Evolutionary conservation across 208 protist genomes (phyloP).

Genomic region (Strigomonas culicis): DNA sequence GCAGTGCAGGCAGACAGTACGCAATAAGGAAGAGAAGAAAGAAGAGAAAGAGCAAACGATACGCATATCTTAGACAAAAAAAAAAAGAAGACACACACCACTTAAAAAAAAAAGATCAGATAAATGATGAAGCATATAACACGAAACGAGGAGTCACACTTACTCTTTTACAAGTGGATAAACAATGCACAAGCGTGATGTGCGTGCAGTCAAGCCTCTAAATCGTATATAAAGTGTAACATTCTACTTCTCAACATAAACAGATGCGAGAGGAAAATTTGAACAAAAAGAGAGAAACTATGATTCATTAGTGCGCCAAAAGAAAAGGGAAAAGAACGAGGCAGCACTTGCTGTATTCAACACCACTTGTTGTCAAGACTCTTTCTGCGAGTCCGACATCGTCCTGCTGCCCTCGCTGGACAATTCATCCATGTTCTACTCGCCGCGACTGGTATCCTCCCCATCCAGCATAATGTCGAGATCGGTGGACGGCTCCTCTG

Average conservation of each 20-base stretch:
- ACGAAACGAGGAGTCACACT: too few relatives aligned
- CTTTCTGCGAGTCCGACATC: background rate
- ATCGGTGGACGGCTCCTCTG: background rate
- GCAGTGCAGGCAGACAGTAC: background rate
- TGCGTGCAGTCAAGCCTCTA: background rate
- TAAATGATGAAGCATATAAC: background rate
- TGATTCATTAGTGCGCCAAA: too few relatives aligned
- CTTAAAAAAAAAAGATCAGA: background rate
- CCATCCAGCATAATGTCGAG: background rate
- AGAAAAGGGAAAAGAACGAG: too few relatives aligned
- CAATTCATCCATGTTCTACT: background rate
- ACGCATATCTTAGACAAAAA: conserved; percentile 1
- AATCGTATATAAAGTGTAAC: background rate
- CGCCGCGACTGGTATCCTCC: background rate
- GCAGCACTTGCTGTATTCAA: background rate
- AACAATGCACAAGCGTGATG: background rate
- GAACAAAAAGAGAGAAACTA: too few relatives aligned
- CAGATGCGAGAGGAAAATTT: background rate
- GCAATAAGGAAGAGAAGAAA: conserved; percentile 6
- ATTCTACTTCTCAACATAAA: background rate
- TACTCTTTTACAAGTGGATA: background rate
- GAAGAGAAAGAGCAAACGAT: background rate
- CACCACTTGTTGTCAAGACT: background rate
- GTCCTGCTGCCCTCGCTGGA: too few relatives aligned
- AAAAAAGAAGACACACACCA: conserved; percentile 1